Evolutionary conservation across 352 stramenopile genomes (phyloP).

Genomic region (Blastocystis hominis): DNA sequence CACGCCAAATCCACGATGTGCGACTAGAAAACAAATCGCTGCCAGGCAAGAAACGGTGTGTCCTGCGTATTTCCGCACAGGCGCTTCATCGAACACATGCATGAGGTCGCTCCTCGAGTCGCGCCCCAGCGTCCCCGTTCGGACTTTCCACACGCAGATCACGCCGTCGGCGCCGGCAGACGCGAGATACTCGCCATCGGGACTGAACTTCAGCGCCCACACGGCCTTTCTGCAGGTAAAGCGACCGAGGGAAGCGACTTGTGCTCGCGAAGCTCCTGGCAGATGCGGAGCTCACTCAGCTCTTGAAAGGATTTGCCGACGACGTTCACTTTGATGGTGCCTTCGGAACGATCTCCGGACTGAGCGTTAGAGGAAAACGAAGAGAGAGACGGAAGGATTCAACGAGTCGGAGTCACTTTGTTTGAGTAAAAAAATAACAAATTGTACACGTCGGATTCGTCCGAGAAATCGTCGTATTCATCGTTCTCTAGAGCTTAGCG

Average conservation of each 20-base stretch:
- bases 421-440: not conserved
- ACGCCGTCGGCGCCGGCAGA: slow-evolving; percentile 60
- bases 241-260: not conserved
- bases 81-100: slow-evolving; percentile 62
- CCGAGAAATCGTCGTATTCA: not conserved
- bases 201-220: slow-evolving; percentile 64
- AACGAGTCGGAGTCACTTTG: not conserved
- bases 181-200: slow-evolving; percentile 63
- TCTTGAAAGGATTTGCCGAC: slow-evolving; percentile 28
- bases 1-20: slow-evolving; percentile 64
- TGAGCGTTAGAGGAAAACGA: not conserved
- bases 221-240: slow-evolving; percentile 53
- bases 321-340: not conserved
- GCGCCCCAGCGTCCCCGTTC: slow-evolving; percentile 39
- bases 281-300: slow-evolving; percentile 38
- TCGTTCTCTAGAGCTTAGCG: not conserved
- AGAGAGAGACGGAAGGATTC: not conserved
- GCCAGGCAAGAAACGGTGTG: slow-evolving; percentile 61
- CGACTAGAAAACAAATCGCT: not conserved
- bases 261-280: slow-evolving; percentile 36
- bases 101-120: slow-evolving; percentile 34
- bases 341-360: not conserved
- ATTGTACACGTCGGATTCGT: not conserved
- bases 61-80: slow-evolving; percentile 62
- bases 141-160: slow-evolving; percentile 59